Evolutionary conservation across 257 asterid genomes (phyloP).

Genomic region (Petrea volubilis): DNA sequence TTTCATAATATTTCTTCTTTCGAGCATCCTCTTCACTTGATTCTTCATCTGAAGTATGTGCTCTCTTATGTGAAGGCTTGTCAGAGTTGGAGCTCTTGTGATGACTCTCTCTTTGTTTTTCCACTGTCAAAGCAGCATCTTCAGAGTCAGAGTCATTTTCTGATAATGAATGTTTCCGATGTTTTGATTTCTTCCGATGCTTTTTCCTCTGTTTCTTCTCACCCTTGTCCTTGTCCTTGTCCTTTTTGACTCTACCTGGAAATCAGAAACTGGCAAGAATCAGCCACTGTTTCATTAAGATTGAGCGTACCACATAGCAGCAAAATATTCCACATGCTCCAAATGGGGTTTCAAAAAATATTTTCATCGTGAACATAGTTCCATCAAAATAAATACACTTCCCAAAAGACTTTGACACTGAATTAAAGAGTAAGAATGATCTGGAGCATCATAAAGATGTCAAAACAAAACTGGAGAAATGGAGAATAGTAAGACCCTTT

Average conservation of each 20-base stretch:
- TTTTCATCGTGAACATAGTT: not conserved
- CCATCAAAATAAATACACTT: not conserved
- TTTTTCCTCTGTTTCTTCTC: conserved; percentile 46
- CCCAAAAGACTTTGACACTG: not conserved
- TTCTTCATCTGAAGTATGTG: conserved; percentile 42
- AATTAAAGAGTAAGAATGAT: no score
- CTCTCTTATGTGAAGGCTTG: conserved; percentile 22
- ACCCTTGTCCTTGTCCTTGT: conserved; percentile 43
- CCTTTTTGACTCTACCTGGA: conserved; percentile 68
- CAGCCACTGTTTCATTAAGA: conserved; percentile 8
- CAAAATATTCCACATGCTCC: not conserved
- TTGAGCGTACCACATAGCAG: not conserved
- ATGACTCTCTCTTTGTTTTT: conserved; percentile 35
- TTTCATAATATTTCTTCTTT: conserved; percentile 37
- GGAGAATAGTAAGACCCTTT: no score
- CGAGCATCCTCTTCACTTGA: conserved; percentile 31
- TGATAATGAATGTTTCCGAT: conserved; percentile 43
- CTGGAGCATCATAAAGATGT: not conserved
- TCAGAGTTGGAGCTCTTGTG: conserved; percentile 37
- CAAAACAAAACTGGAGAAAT: no score
- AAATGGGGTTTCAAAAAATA: not conserved
- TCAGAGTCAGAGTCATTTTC: conserved; percentile 47
- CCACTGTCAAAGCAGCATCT: conserved; percentile 26
- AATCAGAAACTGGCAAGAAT: conserved; percentile 19
- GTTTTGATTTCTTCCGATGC: conserved; percentile 58